phyloP scores from a whole-genome alignment of 2,329 filamentous ascomycete genomes.

The Calonectria pauciramosa region DNA sequence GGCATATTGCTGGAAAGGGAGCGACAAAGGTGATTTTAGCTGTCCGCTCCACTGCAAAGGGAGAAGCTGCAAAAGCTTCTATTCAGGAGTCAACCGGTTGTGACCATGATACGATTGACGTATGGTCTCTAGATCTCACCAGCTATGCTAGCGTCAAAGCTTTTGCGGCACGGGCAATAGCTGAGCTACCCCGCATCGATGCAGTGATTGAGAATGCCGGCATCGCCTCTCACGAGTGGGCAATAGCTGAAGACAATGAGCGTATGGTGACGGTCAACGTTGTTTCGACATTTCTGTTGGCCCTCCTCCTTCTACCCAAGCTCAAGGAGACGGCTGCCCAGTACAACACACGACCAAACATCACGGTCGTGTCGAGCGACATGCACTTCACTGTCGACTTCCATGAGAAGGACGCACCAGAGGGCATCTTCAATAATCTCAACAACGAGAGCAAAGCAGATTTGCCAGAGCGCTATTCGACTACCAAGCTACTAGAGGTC shows the following conservation, averaged over 20 bases:
- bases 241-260: conserved; percentile 62
- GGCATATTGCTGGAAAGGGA: not conserved
- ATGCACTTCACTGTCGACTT: conserved; percentile 46
- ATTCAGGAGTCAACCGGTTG: not conserved
- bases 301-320: conserved; percentile 63
- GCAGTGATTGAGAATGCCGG: conserved; percentile 59
- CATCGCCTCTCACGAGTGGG: conserved; percentile 43
- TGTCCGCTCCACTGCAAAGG: not conserved
- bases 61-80: not conserved
- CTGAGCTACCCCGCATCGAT: conserved; percentile 58
- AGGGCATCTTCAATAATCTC: conserved; percentile 44
- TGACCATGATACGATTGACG: not conserved
- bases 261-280: conserved; percentile 66
- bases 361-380: conserved; percentile 47
- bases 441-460: conserved; percentile 41
- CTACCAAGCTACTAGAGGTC: conserved; percentile 51
- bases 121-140: conserved; percentile 10
- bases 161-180: conserved; percentile 56
- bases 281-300: conserved; percentile 65
- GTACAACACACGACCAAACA: conserved; percentile 38
- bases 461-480: conserved; percentile 40
- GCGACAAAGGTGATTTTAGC: conserved; percentile 9
- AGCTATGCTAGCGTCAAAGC: conserved; percentile 58
- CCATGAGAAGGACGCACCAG: conserved; percentile 40
- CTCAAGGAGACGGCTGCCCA: conserved; percentile 56